Evolutionary conservation across 768 basidiomycete species (phyloP).

Genomic region (Lactifluus rugatus): DNA sequence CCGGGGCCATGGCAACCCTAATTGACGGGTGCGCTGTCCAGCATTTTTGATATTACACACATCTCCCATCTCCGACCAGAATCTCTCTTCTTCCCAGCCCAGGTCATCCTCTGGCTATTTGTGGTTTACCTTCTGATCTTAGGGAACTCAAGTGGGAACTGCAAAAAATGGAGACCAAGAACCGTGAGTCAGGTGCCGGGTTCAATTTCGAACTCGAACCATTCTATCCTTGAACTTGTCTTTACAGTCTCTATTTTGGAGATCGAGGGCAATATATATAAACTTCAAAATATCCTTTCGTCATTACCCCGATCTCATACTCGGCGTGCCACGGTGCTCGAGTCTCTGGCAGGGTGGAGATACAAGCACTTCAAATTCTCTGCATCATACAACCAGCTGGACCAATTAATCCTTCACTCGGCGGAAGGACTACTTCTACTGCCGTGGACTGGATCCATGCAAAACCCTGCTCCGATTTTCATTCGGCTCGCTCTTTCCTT

Average conservation of each 20-base stretch:
- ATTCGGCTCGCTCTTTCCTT: not conserved
- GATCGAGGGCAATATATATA: not conserved
- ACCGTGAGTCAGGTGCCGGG: too few species aligned
- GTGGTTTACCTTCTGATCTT: too few species aligned
- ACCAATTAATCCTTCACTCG: not conserved
- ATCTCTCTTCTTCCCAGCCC: too few species aligned
- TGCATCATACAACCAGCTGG: not conserved
- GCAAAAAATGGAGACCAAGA: too few species aligned
- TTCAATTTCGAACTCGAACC: too few species aligned
- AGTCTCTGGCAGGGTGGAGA: not conserved
- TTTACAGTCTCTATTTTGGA: not conserved
- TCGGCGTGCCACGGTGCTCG: not conserved
- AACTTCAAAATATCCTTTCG: not conserved
- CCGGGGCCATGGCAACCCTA: too few species aligned
- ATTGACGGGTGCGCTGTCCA: too few species aligned
- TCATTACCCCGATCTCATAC: not conserved
- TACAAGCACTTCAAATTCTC: not conserved
- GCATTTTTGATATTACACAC: too few species aligned
- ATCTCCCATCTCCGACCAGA: too few species aligned
- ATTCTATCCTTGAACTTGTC: not conserved
- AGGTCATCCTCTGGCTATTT: too few species aligned
- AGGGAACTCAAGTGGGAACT: too few species aligned
- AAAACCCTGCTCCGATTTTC: not conserved
- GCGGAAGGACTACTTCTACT: not conserved
- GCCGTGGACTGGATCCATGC: too few species aligned